Evolutionary conservation across 495 filamentous ascomycete genomes (phyloP), one percentile per base, ranked within the genome.

Genomic region (Neurospora cerealis): DNA sequence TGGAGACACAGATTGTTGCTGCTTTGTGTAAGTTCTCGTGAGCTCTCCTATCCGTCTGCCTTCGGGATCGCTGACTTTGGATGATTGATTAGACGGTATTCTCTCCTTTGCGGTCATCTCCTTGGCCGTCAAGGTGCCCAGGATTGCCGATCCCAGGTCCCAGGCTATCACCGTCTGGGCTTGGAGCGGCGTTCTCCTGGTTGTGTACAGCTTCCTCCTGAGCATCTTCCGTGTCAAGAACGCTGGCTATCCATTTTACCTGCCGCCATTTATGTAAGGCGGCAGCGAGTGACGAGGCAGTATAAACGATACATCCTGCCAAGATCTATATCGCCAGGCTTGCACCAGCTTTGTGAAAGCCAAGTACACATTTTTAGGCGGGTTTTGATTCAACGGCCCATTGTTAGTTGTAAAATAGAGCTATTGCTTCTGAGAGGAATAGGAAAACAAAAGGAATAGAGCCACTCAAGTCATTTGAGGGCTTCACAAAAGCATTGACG

Each of bases 151-250:
- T 80, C 85, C 90, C 19, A 89, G 89, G 74, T 84, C 87, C 28
- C 96, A 99, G 81, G 91, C 95, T 81, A 79, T 97, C 60, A 91
- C 91, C 10, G 91, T 97, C 32, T 81, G 97, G 36, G 87, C 92
- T 36, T 99, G 95, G 95, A 89, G 90, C 44, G 88, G 84, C 54
- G 85, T 97, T 38, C 83, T 98, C 48, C 87, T 97, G 72, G 83
- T 90, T 41, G 91, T 93, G 84, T 98, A 98, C 85, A 97, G 95
- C 83, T 94, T 97, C 81, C 86, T 99, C 46, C 86, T 99, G 73
- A 97, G 92, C 81, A 86, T 97, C 75, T 99, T 99, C 86, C 89
- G 94, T 78, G 83, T 91, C 71, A 99, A 99, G 88, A 99, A 98
- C 78, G 91, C 91, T 39, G 94, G 94, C 37, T 99, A 99, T 81